These are phyloP conservation scores for Saturnispora saitoi DNA, from an alignment of 805 yeast genomes.

Conservation along the genomic window DNA sequence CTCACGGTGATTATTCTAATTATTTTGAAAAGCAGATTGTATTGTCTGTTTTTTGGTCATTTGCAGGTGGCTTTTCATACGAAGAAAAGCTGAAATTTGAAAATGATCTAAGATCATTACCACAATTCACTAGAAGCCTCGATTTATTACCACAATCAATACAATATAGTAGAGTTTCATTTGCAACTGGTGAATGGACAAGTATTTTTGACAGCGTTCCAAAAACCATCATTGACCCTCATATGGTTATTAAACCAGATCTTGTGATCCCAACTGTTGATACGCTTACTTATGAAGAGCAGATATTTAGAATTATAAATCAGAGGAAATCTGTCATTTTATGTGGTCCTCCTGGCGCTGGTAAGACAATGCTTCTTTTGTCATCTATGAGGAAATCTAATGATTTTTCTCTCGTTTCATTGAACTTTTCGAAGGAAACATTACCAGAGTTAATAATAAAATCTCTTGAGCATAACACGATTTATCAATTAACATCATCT, in stretches of 20 bases:
- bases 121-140: slow-evolving; percentile 14
- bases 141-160: slow-evolving; percentile 15
- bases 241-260: slow-evolving; percentile 51
- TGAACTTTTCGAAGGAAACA: slow-evolving; percentile 81
- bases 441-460: slow-evolving; percentile 51
- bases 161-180: slow-evolving; percentile 36
- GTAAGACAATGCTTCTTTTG: slow-evolving; percentile 86
- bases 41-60: slow-evolving; percentile 50
- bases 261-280: slow-evolving; percentile 73
- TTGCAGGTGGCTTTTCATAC: slow-evolving; percentile 46
- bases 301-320: slow-evolving; percentile 48
- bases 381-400: slow-evolving; percentile 54
- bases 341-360: slow-evolving; percentile 97
- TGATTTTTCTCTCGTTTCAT: slow-evolving; percentile 49
- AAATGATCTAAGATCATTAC: slow-evolving; percentile 18
- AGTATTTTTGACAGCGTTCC: slow-evolving; percentile 35
- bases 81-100: slow-evolving; percentile 34
- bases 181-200: slow-evolving; percentile 41
- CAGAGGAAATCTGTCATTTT: slow-evolving; percentile 56
- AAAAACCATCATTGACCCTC: slow-evolving; percentile 41
- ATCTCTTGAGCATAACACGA: slow-evolving; percentile 67
- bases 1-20: slow-evolving; percentile 21
- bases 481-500: slow-evolving; percentile 40
- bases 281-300: slow-evolving; percentile 56
- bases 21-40: slow-evolving; percentile 30